These are phyloP conservation scores for Ophioceras dolichostomum DNA, from an alignment of 2,329 filamentous ascomycete species.

Conservation along the genomic window DNA sequence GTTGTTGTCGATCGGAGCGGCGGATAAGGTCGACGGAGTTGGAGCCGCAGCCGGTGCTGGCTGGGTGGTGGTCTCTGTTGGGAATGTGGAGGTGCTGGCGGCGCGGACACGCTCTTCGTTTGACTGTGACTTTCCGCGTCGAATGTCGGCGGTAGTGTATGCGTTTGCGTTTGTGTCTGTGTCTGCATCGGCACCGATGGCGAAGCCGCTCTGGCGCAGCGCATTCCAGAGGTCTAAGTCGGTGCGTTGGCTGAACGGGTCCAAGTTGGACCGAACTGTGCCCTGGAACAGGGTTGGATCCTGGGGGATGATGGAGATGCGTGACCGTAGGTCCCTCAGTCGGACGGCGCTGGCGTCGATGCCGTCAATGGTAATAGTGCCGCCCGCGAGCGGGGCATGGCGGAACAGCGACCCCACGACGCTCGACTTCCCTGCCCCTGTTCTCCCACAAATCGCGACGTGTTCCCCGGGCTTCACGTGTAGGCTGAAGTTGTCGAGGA, in stretches of 20 bases:
- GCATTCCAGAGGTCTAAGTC: slow-evolving; percentile 1
- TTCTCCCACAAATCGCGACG: slow-evolving; percentile 53
- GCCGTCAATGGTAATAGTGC: slow-evolving; percentile 31
- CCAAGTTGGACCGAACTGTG: slow-evolving; percentile 50
- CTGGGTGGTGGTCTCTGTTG: background rate
- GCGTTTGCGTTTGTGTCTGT: too few relatives aligned
- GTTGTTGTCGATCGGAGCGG: background rate
- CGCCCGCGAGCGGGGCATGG: slow-evolving; percentile 31
- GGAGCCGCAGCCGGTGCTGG: too few relatives aligned
- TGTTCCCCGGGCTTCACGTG: slow-evolving; percentile 42
- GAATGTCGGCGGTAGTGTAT: too few relatives aligned
- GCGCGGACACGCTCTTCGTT: too few relatives aligned
- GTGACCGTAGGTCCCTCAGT: slow-evolving; percentile 45
- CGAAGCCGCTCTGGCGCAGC: background rate
- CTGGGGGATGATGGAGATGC: slow-evolving; percentile 54
- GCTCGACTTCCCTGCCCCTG: slow-evolving; percentile 53
- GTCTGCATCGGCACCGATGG: too few relatives aligned
- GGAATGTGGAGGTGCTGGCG: too few relatives aligned
- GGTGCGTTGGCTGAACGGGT: slow-evolving; percentile 15
- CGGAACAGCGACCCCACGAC: slow-evolving; percentile 55
- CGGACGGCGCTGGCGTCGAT: slow-evolving; percentile 45
- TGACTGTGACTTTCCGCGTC: too few relatives aligned
- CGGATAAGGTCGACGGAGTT: background rate
- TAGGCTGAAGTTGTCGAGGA: slow-evolving; percentile 46
- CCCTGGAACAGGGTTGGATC: slow-evolving; percentile 56